Base-by-base conservation (phyloP, 2,329 filamentous ascomycete genomes). In the Volutella citrinella region DNA sequence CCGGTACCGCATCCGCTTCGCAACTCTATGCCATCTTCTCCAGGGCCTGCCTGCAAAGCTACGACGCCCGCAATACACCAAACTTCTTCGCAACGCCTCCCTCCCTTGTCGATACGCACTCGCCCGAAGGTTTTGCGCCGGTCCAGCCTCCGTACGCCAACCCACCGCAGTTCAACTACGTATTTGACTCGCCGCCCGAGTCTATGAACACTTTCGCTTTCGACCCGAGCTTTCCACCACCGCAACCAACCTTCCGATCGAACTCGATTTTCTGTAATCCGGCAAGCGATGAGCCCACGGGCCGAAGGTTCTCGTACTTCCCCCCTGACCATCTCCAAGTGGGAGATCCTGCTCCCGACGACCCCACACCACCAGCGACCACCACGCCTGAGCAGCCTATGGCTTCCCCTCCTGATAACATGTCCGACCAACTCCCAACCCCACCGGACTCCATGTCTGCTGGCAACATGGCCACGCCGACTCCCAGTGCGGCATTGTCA, bases 11-110 rank as follows among this genome's bases (percentile, higher is more conserved):
- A 23, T 85, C 88, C 12, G 89, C 90, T 4, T 80, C 87, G 9
- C 80, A 93, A 49, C 76, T 97, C 10, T 97, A 96, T 56, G 73
- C 77, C n/a, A 89, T 87, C 44, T 78, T 98, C 30, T 83, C 91
- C 29, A 79, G 77, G 38, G 89, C 90, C 10, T 95, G 90, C 52
- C 69, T 97, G 52, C 89, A 87, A 57, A 89, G 88, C 50, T 98
- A 95, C 61, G 83, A 90, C 43, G 76, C 68, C 7, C 69, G 71
- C 16, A 49, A 44, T 6, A 32, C 45, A 20, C 47, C 52, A 19
- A 55, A 52, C 34, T 57, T 60, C 20, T 60, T 64, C 30, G 52
- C 55, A 18, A 63, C 59, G 23, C 61, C 61, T 4, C 54, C 59
- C 7, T 50, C 58, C 8, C 51, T 50, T 28, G 43, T 49, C 4